A percentile compares a stretch with the other conserved stretches of the same genome.
Conservation (phyloP, 257 asterid genomes). For the Haberlea rhodopensis region DNA sequence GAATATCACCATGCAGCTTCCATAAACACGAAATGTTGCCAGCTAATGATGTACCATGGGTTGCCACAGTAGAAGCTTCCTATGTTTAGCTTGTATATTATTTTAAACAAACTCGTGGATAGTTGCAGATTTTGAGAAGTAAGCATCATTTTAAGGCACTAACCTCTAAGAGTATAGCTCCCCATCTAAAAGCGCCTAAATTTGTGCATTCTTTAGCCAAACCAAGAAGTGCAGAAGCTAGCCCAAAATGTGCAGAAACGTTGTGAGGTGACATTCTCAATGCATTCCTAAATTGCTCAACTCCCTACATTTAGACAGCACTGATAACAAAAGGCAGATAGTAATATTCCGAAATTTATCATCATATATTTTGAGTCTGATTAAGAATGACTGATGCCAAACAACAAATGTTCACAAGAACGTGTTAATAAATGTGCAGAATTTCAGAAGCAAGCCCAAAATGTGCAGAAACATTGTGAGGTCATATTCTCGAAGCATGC, state of each 20-base stretch:
- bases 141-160: constrained; percentile 30
- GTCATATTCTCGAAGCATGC: constrained; percentile 63
- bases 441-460: constrained; percentile 89
- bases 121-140: constrained; percentile 21
- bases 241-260: constrained; percentile 79
- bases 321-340: not conserved
- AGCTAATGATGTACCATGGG: constrained; percentile 51
- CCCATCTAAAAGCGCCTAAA: constrained; percentile 89
- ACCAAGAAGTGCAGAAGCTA: constrained; percentile 83
- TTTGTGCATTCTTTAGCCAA: constrained; percentile 76
- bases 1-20: constrained; percentile 97
- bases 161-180: constrained; percentile 88
- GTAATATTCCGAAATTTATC: constrained; percentile 9
- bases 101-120: constrained; percentile 20
- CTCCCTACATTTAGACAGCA: constrained; percentile 48
- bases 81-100: constrained; percentile 35
- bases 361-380: not conserved
- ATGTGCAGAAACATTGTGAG: constrained; percentile 62
- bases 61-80: constrained; percentile 86
- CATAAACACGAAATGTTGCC: constrained; percentile 74
- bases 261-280: constrained; percentile 63
- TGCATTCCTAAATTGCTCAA: constrained; percentile 79
- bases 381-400: constrained; percentile 14
- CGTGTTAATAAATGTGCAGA: no score
- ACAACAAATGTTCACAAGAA: not conserved